Percentiles rank a stretch among this genome's conserved stretches.
These are phyloP conservation scores for Curvularia lunata DNA, from an alignment of 2,329 filamentous ascomycete genomes.

Conservation along the genomic window DNA sequence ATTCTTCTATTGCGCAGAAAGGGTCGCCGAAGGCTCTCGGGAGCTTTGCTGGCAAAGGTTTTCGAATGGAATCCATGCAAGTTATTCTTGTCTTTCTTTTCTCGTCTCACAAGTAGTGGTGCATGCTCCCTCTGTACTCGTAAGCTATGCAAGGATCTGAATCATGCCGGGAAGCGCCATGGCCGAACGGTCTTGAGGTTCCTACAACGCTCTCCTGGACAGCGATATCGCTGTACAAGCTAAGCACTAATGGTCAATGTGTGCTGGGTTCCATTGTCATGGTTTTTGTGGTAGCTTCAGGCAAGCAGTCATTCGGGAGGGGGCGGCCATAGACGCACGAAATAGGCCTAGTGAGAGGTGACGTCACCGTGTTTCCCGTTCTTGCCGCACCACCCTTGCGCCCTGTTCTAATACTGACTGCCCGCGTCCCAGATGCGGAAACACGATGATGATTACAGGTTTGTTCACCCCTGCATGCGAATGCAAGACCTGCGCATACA, in stretches of 20 bases:
- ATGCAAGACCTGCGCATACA: slow-evolving; percentile 30
- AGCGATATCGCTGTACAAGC: not conserved
- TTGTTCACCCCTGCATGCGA: slow-evolving; percentile 18
- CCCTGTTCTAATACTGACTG: not conserved
- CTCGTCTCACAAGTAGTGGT: not conserved
- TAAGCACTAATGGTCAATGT: not conserved
- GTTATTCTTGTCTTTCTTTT: not conserved
- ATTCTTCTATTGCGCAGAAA: not conserved
- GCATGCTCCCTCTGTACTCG: not conserved
- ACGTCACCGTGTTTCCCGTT: slow-evolving; percentile 19
- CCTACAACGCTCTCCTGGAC: no score
- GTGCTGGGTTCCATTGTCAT: not conserved
- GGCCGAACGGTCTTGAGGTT: not conserved
- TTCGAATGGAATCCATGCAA: not conserved
- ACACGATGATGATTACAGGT: slow-evolving; percentile 33
- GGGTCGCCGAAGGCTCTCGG: not conserved
- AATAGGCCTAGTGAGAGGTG: slow-evolving; percentile 9
- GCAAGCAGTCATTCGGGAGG: slow-evolving; percentile 4
- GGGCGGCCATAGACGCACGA: slow-evolving; percentile 4
- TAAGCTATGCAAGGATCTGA: not conserved
- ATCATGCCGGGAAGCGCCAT: not conserved
- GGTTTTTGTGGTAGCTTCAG: not conserved
- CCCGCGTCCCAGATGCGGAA: slow-evolving; percentile 16
- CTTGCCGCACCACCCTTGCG: slow-evolving; percentile 11
- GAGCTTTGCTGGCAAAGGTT: not conserved